Evolutionary conservation across 2,329 filamentous ascomycete species (phyloP), one percentile per base, ranked within the genome.

Genomic region (Botrytis fabae): DNA sequence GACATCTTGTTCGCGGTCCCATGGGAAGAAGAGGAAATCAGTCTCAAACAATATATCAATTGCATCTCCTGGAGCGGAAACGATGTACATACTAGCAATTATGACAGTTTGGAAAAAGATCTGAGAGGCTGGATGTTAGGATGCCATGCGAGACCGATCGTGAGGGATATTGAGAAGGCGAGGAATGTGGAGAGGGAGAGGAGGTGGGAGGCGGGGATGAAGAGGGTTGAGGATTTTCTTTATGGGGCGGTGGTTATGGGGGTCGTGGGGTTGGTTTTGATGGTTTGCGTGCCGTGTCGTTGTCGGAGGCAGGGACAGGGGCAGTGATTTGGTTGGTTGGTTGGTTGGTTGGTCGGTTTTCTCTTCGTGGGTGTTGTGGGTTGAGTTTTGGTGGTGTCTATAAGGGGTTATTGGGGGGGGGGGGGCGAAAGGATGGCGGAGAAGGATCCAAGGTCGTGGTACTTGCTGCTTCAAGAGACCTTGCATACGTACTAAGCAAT

Each of bases 121-220:
- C 5, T 70, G 40, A 18, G 42, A 22, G 54, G 68, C 0, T 70
- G 54, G 68, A 40, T 48, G 51, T 2, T 70, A 3, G 40, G 54
- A 2, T 28, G 4, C 0, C 63, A 62, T 63, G 68, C 59, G 22
- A 38, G 32, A 22, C 40, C 20, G 7, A 70, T 63, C 14, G 54
- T 38, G 40, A n/a, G 54, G 40, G 68, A 70, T 70, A n/a, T 70
- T 20, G 59, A 35, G 38, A 70, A 0, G 68, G 68, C 68, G 5
- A 46, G 12, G n/a, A 25, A 20, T 32, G 4, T 70, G 22, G 68
- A 70, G 9, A 28, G 59, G 28, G 59, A 38, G 9, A 38, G 22
- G 44, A 14, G 9, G 40, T 44, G 68, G 68, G 6, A 38, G 68
- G 9, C 6, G 4, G 44, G 18, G 25, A 14, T 25, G 54, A 16